Base-by-base conservation (phyloP, 495 filamentous ascomycete genomes). In the Beverwykella pulmonaria region DNA sequence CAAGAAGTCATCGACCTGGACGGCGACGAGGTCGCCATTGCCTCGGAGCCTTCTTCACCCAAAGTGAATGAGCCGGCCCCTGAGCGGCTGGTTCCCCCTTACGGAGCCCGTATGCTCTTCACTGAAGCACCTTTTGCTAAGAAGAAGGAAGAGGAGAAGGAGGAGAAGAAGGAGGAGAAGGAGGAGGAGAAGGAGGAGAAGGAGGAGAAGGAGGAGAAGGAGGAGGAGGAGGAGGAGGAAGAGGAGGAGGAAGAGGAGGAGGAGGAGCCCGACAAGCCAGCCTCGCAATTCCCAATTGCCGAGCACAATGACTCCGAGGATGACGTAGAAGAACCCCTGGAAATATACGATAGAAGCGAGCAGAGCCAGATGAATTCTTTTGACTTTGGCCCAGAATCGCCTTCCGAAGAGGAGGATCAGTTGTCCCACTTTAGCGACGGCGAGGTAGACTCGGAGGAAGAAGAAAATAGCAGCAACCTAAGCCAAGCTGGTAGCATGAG, bases 1-100 rank as follows among this genome's bases (percentile, higher is more conserved):
- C 6, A 53, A 30, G 60, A 54, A 7, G 48, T 65, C 30, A 57
- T 63, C 47, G 52, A 57, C 50, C 58, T 52, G 19, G 36, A 63
- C 29, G 36, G 55, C 29, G 32, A 62, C 39, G 41, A 59, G 48
- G 20, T 23, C 4, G 5, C 14, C 30, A 30, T 15, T 44, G 1
- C 6, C 25, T 2, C 32, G 15, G 34, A 17, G 17, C 34, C 44
- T 23, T 5, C 32, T 12, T 34, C 32, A 14, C 39, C 39, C 15
- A n/a, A 44, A 14, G 17, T 44, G 8, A n/a, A 44, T n/a, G 17
- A 44, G 39, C 15, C 39, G 6, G 39, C 17, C 3, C 8, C 9
- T 2, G 17, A 44, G 8, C 6, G 15, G 17, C 17, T n/a, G 6
- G 15, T 2, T 44, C 17, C 39, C 6, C 39, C 39, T n/a, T 3